A percentile compares a stretch with the other conserved stretches of the same genome.
Conservation (phyloP, 345 rosid genomes). For the Nephelium lappaceum region DNA sequence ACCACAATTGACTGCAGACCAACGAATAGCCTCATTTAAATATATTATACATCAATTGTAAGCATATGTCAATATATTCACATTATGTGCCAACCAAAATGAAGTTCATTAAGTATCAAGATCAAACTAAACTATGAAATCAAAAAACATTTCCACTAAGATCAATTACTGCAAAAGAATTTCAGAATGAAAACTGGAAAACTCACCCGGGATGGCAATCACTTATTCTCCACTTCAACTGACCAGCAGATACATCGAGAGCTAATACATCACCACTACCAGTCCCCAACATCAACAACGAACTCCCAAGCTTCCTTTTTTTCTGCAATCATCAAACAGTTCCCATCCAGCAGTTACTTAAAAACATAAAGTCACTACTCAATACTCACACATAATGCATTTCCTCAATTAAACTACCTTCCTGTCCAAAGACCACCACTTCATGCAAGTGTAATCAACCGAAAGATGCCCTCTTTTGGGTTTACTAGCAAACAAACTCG, state of each 20-base stretch:
- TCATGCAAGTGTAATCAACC: slow-evolving; percentile 79
- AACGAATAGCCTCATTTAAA: not conserved
- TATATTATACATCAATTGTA: not conserved
- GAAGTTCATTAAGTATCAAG: not conserved
- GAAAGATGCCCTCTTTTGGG: slow-evolving; percentile 69
- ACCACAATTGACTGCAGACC: not conserved
- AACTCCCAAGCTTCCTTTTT: slow-evolving; percentile 73
- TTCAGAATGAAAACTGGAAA: slow-evolving; percentile 3
- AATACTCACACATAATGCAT: not conserved
- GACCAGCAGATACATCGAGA: slow-evolving; percentile 93
- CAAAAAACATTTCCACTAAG: not conserved
- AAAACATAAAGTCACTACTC: slow-evolving; percentile 1
- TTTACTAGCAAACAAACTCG: slow-evolving; percentile 34
- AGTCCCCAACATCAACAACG: slow-evolving; percentile 73
- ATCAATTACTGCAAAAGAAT: not conserved
- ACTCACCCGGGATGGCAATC: slow-evolving; percentile 98
- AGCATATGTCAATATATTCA: not conserved
- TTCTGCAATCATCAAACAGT: slow-evolving; percentile 46
- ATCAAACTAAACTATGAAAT: not conserved
- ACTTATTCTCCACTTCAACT: slow-evolving; percentile 74
- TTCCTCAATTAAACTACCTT: slow-evolving; percentile 41
- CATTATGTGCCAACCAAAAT: not conserved
- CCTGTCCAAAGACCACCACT: slow-evolving; percentile 66
- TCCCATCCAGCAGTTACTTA: slow-evolving; percentile 6
- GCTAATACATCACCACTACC: slow-evolving; percentile 94